phyloP scores from a whole-genome alignment of 2,329 filamentous ascomycete genomes.

The Pseudogymnoascus pannorum region DNA sequence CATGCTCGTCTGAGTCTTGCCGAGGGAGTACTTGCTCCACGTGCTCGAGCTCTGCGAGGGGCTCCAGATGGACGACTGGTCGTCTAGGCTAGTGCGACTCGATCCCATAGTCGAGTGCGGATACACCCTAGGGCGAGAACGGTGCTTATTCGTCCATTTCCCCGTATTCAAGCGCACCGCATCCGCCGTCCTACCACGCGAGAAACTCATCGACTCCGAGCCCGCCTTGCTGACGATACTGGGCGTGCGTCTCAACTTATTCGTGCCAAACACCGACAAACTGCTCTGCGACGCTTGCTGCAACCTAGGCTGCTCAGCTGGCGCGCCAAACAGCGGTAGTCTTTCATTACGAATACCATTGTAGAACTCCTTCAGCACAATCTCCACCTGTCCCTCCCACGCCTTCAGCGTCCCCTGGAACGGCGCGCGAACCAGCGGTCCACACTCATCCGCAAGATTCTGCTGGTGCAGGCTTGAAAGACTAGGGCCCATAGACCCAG shows the following conservation, averaged over 20 bases:
- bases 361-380: slow-evolving; percentile 89
- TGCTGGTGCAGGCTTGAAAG: slow-evolving; percentile 10
- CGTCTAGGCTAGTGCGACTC: slow-evolving; percentile 89
- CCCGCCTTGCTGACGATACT: slow-evolving; percentile 90
- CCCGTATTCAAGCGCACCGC: slow-evolving; percentile 33
- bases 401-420: slow-evolving; percentile 68
- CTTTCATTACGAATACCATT: slow-evolving; percentile 78
- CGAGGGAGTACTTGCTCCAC: slow-evolving; percentile 90
- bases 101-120: slow-evolving; percentile 77
- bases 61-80: slow-evolving; percentile 84
- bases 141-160: slow-evolving; percentile 77
- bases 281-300: slow-evolving; percentile 46
- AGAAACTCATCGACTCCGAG: slow-evolving; percentile 67
- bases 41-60: slow-evolving; percentile 80
- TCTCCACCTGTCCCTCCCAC: slow-evolving; percentile 86
- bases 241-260: slow-evolving; percentile 74
- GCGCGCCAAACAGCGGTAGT: slow-evolving; percentile 76
- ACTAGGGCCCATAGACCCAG: slow-evolving; percentile 30
- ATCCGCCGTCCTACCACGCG: slow-evolving; percentile 63
- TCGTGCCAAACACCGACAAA: slow-evolving; percentile 60
- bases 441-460: slow-evolving; percentile 47
- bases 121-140: slow-evolving; percentile 70
- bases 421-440: slow-evolving; percentile 68
- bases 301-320: slow-evolving; percentile 36
- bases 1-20: slow-evolving; percentile 83